phyloP scores from a whole-genome alignment of 164 flowering plant genomes.

The Berberis thunbergii region DNA sequence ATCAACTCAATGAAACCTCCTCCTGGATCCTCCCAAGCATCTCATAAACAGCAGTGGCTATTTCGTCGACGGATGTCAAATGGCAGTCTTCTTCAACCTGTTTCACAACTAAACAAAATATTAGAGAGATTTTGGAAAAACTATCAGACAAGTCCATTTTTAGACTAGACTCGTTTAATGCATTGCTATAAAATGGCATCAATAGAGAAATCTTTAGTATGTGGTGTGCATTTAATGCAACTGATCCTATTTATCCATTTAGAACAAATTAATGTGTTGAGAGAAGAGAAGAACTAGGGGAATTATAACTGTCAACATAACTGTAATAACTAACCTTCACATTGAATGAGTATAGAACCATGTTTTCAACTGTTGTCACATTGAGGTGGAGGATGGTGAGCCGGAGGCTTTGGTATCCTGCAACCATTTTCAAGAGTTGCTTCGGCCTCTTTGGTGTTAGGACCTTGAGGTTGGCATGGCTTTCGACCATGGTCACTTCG shows the following conservation, averaged over 20 bases:
- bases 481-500: slow-evolving; percentile 75
- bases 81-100: slow-evolving; percentile 68
- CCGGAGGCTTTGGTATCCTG: slow-evolving; percentile 38
- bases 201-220: too few species aligned
- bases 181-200: too few species aligned
- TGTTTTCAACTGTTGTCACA: slow-evolving; percentile 46
- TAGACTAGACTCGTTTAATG: neutral
- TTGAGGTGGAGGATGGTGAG: slow-evolving; percentile 70
- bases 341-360: slow-evolving; percentile 59
- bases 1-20: too few species aligned
- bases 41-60: slow-evolving; percentile 49
- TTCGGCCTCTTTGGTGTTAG: slow-evolving; percentile 38
- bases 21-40: slow-evolving; percentile 14
- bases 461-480: slow-evolving; percentile 70
- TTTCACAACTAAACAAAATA: neutral
- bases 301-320: too few species aligned
- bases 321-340: slow-evolving; percentile 38
- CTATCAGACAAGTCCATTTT: neutral
- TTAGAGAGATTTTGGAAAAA: neutral
- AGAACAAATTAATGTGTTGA: neutral
- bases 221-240: too few species aligned
- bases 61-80: slow-evolving; percentile 52
- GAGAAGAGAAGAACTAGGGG: too few species aligned
- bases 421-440: slow-evolving; percentile 58
- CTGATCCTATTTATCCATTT: neutral